These are phyloP conservation scores for Hanseniaspora guilliermondii DNA, from an alignment of 805 yeast species.

Conservation along the genomic window DNA sequence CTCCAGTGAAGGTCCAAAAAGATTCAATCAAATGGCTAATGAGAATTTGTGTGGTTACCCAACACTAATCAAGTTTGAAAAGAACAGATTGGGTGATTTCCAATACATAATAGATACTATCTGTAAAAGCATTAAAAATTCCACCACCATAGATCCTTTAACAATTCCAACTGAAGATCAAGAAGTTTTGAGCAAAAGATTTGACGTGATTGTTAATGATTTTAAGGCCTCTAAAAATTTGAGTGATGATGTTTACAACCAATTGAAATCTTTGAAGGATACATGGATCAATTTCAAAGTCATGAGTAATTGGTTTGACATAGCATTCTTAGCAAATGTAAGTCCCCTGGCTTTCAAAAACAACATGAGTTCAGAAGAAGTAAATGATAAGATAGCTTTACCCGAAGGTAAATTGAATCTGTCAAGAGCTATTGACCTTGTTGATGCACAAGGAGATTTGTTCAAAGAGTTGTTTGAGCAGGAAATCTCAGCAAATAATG, in stretches of 20 bases:
- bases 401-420: slow-evolving; percentile 1
- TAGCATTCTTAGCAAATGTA: slow-evolving; percentile 2
- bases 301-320: neutral
- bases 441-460: neutral
- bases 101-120: neutral
- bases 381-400: neutral
- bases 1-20: slow-evolving; percentile 9
- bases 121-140: neutral
- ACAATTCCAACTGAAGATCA: neutral
- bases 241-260: neutral
- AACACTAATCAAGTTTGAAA: slow-evolving; percentile 41
- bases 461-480: neutral
- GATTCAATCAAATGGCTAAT: slow-evolving; percentile 21
- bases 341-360: neutral
- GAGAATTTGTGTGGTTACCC: slow-evolving; percentile 62
- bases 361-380: neutral
- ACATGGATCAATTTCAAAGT: neutral
- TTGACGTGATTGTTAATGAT: neutral
- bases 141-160: neutral
- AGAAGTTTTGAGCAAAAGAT: neutral
- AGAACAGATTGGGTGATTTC: slow-evolving; percentile 1
- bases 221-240: neutral
- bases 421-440: neutral
- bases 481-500: no score
- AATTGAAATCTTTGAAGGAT: neutral